Base-by-base conservation (phyloP, 495 filamentous ascomycete genomes). In the Aspergillus cristatus region DNA sequence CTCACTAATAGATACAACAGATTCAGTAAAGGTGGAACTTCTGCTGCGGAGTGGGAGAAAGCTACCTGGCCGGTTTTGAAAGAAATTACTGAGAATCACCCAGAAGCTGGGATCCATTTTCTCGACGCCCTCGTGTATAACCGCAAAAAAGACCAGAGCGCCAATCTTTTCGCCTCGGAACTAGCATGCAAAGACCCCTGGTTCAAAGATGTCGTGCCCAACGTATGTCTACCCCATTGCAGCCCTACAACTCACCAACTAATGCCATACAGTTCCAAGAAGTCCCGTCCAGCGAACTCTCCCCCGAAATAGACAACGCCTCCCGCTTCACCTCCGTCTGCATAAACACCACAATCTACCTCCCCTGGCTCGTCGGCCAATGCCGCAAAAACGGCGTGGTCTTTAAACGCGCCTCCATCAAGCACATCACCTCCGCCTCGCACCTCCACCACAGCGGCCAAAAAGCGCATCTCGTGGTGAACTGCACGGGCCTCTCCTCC, bases 31-130 rank as follows among this genome's bases (percentile, higher is more conserved):
- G 28, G 3, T n/a, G 28, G 28, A n/a, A 6, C 28, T 49, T 14
- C 13, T 7, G 36, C 30, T 32, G 7, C 31, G 79, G 79, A 10
- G 65, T 79, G 10, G 78, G 75, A 10, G 52, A 60, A 14, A 47
- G 57, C 39, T 18, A 82, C 81, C 7, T 88, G 82, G 82, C 70
- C 75, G 6, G 75, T 74, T 17, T 55, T 88, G 40, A 71, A 70
- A 29, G 65, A 67, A 14, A 56, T 96, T 8, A 81, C 81, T 2
- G 62, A 67, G 39, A 73, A 85, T 28, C 71, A 83, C 17, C 86
- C 86, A 2, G 90, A 95, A 39, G 84, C 91, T 1, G 91, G 89
- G 6, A 79, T 96, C 14, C 89, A 96, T 61, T 82, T 88, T 40
- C 86, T 34, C 75, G 78, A 79, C 25, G 59, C 71, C 1, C 30